Evolutionary conservation across 2,329 filamentous ascomycete genomes (phyloP).

Genomic region (Xylariomycetidae sp.): DNA sequence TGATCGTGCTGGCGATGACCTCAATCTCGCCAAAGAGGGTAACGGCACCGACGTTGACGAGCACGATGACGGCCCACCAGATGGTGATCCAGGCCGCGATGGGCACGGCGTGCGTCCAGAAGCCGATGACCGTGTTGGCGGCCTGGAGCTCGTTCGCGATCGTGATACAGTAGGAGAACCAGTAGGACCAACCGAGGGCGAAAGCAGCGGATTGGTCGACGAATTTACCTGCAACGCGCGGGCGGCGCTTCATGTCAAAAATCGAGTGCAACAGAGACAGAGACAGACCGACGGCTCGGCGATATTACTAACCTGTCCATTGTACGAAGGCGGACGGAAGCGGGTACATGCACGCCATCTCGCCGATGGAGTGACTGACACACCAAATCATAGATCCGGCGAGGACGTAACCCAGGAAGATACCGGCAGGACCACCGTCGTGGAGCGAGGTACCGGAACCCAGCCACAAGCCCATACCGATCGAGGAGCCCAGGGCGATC

Average conservation of each 20-base stretch:
- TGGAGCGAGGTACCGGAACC: slow-evolving; percentile 36
- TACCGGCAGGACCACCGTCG: slow-evolving; percentile 36
- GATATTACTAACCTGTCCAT: slow-evolving; percentile 28
- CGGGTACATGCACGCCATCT: slow-evolving; percentile 42
- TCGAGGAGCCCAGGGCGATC: slow-evolving; percentile 43
- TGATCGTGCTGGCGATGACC: slow-evolving; percentile 37
- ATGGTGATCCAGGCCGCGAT: slow-evolving; percentile 40
- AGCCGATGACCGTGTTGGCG: slow-evolving; percentile 36
- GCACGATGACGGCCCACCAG: slow-evolving; percentile 34
- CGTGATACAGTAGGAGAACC: slow-evolving; percentile 38
- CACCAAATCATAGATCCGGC: slow-evolving; percentile 42
- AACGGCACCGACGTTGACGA: slow-evolving; percentile 37
- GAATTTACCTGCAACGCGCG: slow-evolving; percentile 34
- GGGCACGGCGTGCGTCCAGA: slow-evolving; percentile 39
- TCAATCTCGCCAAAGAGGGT: slow-evolving; percentile 41
- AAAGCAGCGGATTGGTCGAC: slow-evolving; percentile 37
- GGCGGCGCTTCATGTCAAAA: too few species aligned
- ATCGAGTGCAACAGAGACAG: too few species aligned
- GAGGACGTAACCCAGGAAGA: slow-evolving; percentile 40
- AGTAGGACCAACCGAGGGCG: slow-evolving; percentile 43
- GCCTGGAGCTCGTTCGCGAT: slow-evolving; percentile 40
- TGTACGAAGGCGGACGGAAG: slow-evolving; percentile 41
- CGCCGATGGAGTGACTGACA: slow-evolving; percentile 41
- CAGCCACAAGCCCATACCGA: slow-evolving; percentile 44
- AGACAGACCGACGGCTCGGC: background rate